Conservation (phyloP, 2,329 filamentous ascomycete species). For the Magnaporthiopsis poae region DNA sequence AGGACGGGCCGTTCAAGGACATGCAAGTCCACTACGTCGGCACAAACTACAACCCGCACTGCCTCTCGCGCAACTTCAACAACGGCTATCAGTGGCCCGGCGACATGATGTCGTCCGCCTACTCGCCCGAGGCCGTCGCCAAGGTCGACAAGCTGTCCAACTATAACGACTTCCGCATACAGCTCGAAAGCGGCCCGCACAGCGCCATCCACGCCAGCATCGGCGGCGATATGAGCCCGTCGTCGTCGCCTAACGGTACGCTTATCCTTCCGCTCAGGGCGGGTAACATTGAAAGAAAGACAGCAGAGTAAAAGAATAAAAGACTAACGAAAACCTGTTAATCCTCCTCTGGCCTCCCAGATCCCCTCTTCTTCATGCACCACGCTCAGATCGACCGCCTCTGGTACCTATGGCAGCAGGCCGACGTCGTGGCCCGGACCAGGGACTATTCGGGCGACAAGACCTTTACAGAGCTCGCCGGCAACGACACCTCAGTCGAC, state of each 20-base stretch:
- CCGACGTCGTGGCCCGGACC: too few species aligned
- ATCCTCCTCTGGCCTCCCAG: too few species aligned
- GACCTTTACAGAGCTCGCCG: too few species aligned
- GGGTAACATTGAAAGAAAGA: too few species aligned
- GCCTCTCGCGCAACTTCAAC: slow-evolving; percentile 24
- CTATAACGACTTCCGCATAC: slow-evolving; percentile 23
- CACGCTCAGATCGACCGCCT: slow-evolving; percentile 36
- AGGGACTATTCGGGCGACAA: too few species aligned
- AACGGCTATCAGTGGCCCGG: slow-evolving; percentile 12
- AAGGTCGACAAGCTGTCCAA: slow-evolving; percentile 21
- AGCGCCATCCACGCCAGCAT: slow-evolving; percentile 22
- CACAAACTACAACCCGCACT: slow-evolving; percentile 15
- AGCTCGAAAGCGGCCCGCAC: slow-evolving; percentile 17
- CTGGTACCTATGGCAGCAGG: slow-evolving; percentile 38
- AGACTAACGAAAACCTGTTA: too few species aligned
- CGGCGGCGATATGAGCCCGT: slow-evolving; percentile 19
- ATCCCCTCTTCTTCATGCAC: slow-evolving; percentile 38
- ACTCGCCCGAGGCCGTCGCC: slow-evolving; percentile 22
- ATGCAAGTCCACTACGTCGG: not conserved
- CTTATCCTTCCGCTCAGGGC: too few species aligned
- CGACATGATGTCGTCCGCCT: slow-evolving; percentile 17
- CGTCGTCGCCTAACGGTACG: slow-evolving; percentile 22
- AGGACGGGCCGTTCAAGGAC: too few species aligned
- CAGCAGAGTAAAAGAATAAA: too few species aligned
- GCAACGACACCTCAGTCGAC: too few species aligned